These are phyloP conservation scores for Suillus placidus DNA, from an alignment of 768 basidiomycete species.

Conservation along the genomic window DNA sequence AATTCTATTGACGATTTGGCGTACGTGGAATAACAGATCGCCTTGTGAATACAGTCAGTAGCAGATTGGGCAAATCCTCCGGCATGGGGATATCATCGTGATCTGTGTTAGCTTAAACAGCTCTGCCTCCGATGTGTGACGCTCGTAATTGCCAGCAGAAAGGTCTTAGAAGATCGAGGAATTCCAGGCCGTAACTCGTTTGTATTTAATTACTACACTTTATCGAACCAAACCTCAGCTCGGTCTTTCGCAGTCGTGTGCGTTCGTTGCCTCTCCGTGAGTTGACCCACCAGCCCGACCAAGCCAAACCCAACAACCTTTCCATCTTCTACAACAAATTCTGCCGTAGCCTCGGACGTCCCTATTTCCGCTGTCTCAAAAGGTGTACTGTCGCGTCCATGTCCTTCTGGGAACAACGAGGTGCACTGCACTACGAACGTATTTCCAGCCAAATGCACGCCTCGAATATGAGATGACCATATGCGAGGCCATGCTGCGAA, in stretches of 20 bases:
- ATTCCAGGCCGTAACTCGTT: too few relatives aligned
- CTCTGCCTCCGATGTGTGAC: too few relatives aligned
- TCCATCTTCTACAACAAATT: slow-evolving; percentile 30
- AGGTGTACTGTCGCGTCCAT: slow-evolving; percentile 38
- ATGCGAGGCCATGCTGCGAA: slow-evolving; percentile 36
- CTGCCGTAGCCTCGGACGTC: slow-evolving; percentile 11
- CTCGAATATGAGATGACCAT: slow-evolving; percentile 42
- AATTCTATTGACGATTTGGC: not conserved
- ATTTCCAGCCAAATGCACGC: slow-evolving; percentile 22
- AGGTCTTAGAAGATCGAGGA: too few relatives aligned
- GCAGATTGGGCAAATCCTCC: too few relatives aligned
- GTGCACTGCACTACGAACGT: slow-evolving; percentile 26
- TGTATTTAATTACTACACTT: slow-evolving; percentile 2
- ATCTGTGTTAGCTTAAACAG: too few relatives aligned
- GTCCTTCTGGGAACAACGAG: slow-evolving; percentile 40
- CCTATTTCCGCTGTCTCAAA: slow-evolving; percentile 26
- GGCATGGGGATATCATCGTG: too few relatives aligned
- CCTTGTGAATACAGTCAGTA: too few relatives aligned
- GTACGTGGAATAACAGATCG: too few relatives aligned
- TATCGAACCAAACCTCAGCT: slow-evolving; percentile 37
- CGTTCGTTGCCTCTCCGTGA: slow-evolving; percentile 26
- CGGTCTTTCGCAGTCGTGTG: slow-evolving; percentile 25
- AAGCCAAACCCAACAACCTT: slow-evolving; percentile 35
- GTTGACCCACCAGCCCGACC: slow-evolving; percentile 15
- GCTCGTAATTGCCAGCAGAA: too few relatives aligned